phyloP scores from a whole-genome alignment of 352 stramenopile species.

The Phytophthora chlamydospora region DNA sequence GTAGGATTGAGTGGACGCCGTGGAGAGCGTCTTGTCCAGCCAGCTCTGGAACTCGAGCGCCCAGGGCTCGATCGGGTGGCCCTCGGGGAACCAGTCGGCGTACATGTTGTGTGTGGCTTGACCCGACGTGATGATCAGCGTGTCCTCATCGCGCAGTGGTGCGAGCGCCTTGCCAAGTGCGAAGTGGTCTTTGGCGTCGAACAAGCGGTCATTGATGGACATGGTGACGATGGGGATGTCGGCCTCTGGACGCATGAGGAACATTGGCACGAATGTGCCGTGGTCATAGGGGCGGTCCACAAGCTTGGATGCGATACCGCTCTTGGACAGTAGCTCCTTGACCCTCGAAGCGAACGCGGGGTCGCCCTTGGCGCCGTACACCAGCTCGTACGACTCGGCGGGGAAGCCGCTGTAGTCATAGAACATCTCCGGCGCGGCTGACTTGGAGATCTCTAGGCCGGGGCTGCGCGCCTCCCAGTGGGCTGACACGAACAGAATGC shows the following conservation, averaged over 20 bases:
- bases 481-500: constrained; percentile 87
- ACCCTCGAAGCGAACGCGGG: constrained; percentile 71
- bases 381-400: constrained; percentile 78
- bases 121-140: constrained; percentile 78
- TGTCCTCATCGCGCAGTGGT: constrained; percentile 64
- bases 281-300: constrained; percentile 85
- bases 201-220: constrained; percentile 57
- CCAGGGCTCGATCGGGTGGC: constrained; percentile 32
- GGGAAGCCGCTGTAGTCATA: constrained; percentile 94
- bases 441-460: constrained; percentile 53
- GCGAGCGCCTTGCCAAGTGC: constrained; percentile 60
- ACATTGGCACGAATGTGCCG: constrained; percentile 92
- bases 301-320: constrained; percentile 53
- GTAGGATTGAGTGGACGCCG: constrained; percentile 25
- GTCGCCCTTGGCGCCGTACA: constrained; percentile 76
- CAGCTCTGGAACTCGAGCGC: constrained; percentile 43
- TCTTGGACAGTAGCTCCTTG: constrained; percentile 51
- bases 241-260: constrained; percentile 86
- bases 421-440: constrained; percentile 59
- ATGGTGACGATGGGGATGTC: constrained; percentile 90
- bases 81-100: constrained; percentile 27
- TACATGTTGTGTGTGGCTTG: constrained; percentile 52
- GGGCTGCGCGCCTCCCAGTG: constrained; percentile 76
- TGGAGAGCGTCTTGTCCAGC: constrained; percentile 43
- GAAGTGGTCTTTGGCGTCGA: constrained; percentile 48